Conservation (phyloP, 352 stramenopile genomes). For the Hyaloperonospora brassicae region DNA sequence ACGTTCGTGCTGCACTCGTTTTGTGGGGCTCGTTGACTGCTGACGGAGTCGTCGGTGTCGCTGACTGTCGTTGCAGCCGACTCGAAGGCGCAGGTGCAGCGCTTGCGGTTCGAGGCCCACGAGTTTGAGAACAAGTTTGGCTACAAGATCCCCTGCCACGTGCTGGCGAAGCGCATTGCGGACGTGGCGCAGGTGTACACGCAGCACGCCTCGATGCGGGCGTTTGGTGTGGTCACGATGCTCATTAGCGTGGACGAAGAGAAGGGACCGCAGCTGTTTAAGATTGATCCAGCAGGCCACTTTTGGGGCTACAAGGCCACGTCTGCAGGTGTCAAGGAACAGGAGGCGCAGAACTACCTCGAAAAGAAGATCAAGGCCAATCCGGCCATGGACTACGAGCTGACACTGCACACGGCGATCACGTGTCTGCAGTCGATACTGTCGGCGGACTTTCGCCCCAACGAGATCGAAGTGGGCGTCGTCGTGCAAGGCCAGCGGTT, state of each 20-base stretch:
- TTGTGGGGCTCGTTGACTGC: not conserved
- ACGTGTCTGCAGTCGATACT: slow-evolving; percentile 96
- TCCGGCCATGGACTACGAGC: slow-evolving; percentile 85
- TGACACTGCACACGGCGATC: slow-evolving; percentile 94
- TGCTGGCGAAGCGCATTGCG: slow-evolving; percentile 94
- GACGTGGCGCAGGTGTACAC: slow-evolving; percentile 96
- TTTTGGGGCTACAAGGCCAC: slow-evolving; percentile 93
- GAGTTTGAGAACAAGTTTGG: slow-evolving; percentile 97
- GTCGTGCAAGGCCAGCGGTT: slow-evolving; percentile 72
- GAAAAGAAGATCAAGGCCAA: slow-evolving; percentile 96
- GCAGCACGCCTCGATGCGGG: slow-evolving; percentile 91
- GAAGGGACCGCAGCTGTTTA: slow-evolving; percentile 95
- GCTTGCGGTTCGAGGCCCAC: slow-evolving; percentile 93
- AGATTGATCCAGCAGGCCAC: slow-evolving; percentile 98
- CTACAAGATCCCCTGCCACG: slow-evolving; percentile 91
- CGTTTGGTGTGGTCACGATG: slow-evolving; percentile 92
- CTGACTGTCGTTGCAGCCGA: slow-evolving; percentile 47
- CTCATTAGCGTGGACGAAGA: slow-evolving; percentile 97
- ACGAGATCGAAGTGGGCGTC: slow-evolving; percentile 90
- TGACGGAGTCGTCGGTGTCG: not conserved
- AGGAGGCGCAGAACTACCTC: slow-evolving; percentile 98
- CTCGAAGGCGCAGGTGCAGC: slow-evolving; percentile 89
- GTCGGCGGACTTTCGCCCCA: slow-evolving; percentile 95
- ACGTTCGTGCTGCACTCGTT: not conserved
- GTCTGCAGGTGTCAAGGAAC: slow-evolving; percentile 92